Conservation (phyloP, 345 rosid species). For the Capsella bursapastoris region DNA sequence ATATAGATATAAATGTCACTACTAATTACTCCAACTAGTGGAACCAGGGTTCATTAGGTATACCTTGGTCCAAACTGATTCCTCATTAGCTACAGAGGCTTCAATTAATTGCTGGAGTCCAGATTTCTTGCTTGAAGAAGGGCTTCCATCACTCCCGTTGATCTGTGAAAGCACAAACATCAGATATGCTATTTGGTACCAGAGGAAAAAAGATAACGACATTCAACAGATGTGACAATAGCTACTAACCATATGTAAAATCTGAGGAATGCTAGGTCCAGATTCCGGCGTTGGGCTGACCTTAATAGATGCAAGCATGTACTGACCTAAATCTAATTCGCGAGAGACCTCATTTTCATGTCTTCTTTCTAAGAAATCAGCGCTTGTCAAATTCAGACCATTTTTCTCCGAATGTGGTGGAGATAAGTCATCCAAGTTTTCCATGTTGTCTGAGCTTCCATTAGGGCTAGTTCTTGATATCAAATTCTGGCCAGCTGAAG, state of each 20-base stretch:
- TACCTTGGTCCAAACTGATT: constrained; percentile 83
- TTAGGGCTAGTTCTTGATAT: constrained; percentile 46
- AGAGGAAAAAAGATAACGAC: constrained; percentile 8
- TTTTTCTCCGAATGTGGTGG: constrained; percentile 59
- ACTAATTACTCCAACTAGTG: constrained; percentile 25
- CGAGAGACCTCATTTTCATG: constrained; percentile 49
- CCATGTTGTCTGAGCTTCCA: constrained; percentile 56
- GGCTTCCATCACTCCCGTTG: constrained; percentile 67
- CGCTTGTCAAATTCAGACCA: constrained; percentile 49
- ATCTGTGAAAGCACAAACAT: constrained; percentile 55
- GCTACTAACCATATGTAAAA: constrained; percentile 81
- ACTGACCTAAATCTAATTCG: constrained; percentile 55
- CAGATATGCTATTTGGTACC: constrained; percentile 14
- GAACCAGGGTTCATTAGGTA: constrained; percentile 26
- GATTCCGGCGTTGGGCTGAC: constrained; percentile 57
- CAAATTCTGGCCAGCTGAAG: constrained; percentile 54
- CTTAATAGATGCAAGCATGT: constrained; percentile 59
- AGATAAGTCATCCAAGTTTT: constrained; percentile 59
- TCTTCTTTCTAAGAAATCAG: constrained; percentile 51
- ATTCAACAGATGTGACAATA: constrained; percentile 31
- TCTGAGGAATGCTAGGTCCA: constrained; percentile 95
- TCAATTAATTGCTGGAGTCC: constrained; percentile 86
- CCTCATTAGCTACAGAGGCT: constrained; percentile 75
- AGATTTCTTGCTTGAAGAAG: constrained; percentile 60
- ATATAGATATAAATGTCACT: neutral